Base-by-base conservation (phyloP, 768 basidiomycete species). In the Lyophyllum semitale region DNA sequence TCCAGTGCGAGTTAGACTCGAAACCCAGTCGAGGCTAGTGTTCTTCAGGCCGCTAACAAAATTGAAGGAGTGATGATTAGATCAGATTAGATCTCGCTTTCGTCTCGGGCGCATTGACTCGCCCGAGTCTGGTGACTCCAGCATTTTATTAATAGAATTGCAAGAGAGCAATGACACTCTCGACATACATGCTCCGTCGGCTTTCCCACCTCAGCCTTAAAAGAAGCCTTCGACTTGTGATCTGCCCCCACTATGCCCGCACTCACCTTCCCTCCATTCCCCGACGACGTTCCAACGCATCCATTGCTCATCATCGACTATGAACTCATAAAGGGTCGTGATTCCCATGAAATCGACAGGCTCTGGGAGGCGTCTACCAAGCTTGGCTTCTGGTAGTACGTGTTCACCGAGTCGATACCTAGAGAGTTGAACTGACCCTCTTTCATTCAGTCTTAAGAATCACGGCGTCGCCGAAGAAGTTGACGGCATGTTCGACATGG, bases 371-470 rank as follows among this genome's bases (percentile, higher is more conserved):
- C 84, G 1, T 81, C 78, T 8, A 84, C 80, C 0, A 73, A 78
- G 42, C 72, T 86, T 1, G 84, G 85, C 2, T 87, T 88, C 65
- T 88, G 84, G 83, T 87, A 85, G 82, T 84, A 63, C 65, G 83
- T 79, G 51, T 12, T 27, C 7, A 30, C 22, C 23, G n/a, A 18
- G 51, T 26, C 42, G 38, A 27, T 23, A 22, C 11, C 7, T 47
- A 1, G 27, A 12, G 13, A 11, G 30, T 15, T 20, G 33, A 30
- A 45, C 15, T 15, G 7, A 44, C 18, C 26, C 7, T 29, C 26
- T 30, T 9, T 52, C 18, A 22, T 18, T 8, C 49, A 84, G 83
- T 57, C 63, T 86, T 37, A 82, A 80, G 62, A 84, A 85, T 57
- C 82, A 85, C 60, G 84, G 78, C 3, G 76, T 73, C 2, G 77